phyloP scores from a whole-genome alignment of 257 asterid species.

The Solanum sejunctum region DNA sequence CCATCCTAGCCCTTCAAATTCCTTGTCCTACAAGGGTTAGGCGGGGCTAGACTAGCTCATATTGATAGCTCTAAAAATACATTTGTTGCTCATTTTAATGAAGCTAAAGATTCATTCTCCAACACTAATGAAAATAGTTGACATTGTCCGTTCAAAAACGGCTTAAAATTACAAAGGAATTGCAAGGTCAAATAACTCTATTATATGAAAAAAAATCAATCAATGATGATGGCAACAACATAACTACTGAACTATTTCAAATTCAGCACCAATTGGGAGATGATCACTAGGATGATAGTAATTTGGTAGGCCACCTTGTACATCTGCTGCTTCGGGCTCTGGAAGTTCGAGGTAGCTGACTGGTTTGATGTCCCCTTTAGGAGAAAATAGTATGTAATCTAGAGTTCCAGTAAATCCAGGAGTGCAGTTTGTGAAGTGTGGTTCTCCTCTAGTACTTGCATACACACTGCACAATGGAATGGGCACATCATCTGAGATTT shows the following conservation, averaged over 20 bases:
- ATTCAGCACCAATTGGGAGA: constrained; percentile 89
- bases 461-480: constrained; percentile 61
- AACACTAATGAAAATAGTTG: background rate
- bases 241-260: constrained; percentile 32
- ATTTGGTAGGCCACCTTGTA: constrained; percentile 77
- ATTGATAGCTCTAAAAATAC: too few species aligned
- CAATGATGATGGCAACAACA: background rate
- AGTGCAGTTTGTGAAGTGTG: constrained; percentile 81
- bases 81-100: background rate
- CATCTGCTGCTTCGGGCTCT: constrained; percentile 40
- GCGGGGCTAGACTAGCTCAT: too few species aligned
- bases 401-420: constrained; percentile 85
- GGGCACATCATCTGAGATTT: constrained; percentile 34
- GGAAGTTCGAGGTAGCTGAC: constrained; percentile 75
- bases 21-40: too few species aligned
- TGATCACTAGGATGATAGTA: constrained; percentile 89
- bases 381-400: constrained; percentile 71
- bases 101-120: background rate
- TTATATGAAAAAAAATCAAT: background rate
- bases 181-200: background rate
- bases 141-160: background rate
- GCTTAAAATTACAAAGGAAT: background rate
- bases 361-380: constrained; percentile 41
- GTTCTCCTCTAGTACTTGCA: constrained; percentile 68
- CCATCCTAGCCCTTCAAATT: too few species aligned